Conservation (phyloP, 352 stramenopile species). For the Pythium phragmitis region DNA sequence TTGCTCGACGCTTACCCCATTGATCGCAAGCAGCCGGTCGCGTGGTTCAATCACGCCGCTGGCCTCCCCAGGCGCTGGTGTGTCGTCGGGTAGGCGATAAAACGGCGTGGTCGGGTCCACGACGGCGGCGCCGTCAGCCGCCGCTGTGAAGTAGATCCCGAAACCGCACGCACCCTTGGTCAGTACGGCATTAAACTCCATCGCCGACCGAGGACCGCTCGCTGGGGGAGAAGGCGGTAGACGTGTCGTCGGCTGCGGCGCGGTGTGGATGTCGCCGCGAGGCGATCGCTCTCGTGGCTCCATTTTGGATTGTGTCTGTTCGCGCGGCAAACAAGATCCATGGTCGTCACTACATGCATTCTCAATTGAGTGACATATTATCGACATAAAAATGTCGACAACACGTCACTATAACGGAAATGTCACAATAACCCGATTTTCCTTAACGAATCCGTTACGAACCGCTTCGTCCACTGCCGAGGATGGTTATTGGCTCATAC, state of each 20-base stretch:
- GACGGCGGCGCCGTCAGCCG: conserved; percentile 36
- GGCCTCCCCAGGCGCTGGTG: conserved; percentile 54
- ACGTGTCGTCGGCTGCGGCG: background rate
- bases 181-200: conserved; percentile 47
- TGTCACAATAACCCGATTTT: conserved; percentile 2
- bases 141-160: conserved; percentile 66
- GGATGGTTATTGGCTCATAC: background rate
- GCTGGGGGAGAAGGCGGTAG: background rate
- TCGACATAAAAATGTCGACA: no score
- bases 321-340: background rate
- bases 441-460: background rate
- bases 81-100: conserved; percentile 60
- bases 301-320: background rate
- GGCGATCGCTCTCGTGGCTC: background rate
- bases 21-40: conserved; percentile 53
- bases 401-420: background rate
- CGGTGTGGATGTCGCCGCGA: background rate
- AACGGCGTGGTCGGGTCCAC: conserved; percentile 65
- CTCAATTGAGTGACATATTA: background rate
- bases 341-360: background rate
- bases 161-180: conserved; percentile 61
- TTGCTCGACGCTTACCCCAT: conserved; percentile 31
- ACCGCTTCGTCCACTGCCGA: background rate
- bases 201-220: background rate
- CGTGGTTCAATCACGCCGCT: conserved; percentile 44